Percentiles rank a stretch among this genome's conserved stretches.
phyloP scores from a whole-genome alignment of 495 filamentous ascomycete species.

The Schizothecium vesticola region DNA sequence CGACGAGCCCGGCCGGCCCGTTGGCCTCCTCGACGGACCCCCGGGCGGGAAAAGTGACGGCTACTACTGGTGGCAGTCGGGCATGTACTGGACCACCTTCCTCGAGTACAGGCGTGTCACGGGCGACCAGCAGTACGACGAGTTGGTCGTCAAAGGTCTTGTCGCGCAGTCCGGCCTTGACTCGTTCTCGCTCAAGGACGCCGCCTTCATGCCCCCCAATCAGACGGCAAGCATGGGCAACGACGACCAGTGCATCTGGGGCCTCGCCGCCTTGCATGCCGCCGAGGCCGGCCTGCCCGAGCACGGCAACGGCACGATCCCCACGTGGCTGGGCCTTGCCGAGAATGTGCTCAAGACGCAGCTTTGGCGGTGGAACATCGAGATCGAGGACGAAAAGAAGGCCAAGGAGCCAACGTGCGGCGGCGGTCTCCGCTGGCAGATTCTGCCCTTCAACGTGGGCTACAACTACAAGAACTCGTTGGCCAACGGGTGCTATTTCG shows the following conservation, averaged over 20 bases:
- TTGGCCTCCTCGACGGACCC: slow-evolving; percentile 57
- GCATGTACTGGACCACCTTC: slow-evolving; percentile 42
- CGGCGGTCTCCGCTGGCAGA: slow-evolving; percentile 75
- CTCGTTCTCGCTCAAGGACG: slow-evolving; percentile 19
- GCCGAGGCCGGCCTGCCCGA: slow-evolving; percentile 62
- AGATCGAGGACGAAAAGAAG: background rate
- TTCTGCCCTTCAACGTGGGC: slow-evolving; percentile 62
- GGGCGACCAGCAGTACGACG: slow-evolving; percentile 58
- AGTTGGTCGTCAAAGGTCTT: slow-evolving; percentile 49
- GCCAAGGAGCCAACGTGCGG: slow-evolving; percentile 42
- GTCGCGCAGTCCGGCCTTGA: slow-evolving; percentile 51
- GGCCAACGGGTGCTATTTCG: slow-evolving; percentile 75
- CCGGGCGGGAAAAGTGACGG: too few species aligned
- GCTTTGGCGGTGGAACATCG: slow-evolving; percentile 40
- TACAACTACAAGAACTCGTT: slow-evolving; percentile 68
- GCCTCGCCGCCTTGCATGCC: slow-evolving; percentile 61
- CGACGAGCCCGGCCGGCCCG: slow-evolving; percentile 51
- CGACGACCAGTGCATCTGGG: slow-evolving; percentile 79
- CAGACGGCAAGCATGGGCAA: slow-evolving; percentile 65
- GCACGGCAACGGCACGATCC: slow-evolving; percentile 36
- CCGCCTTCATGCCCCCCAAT: slow-evolving; percentile 59
- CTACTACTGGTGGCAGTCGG: slow-evolving; percentile 52
- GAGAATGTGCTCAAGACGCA: slow-evolving; percentile 70
- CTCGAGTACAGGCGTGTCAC: slow-evolving; percentile 67
- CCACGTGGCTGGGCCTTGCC: slow-evolving; percentile 64